Evolutionary conservation across 2,329 filamentous ascomycete genomes (phyloP), one percentile per base, ranked within the genome.

Genomic region (Alternaria metachromatica): DNA sequence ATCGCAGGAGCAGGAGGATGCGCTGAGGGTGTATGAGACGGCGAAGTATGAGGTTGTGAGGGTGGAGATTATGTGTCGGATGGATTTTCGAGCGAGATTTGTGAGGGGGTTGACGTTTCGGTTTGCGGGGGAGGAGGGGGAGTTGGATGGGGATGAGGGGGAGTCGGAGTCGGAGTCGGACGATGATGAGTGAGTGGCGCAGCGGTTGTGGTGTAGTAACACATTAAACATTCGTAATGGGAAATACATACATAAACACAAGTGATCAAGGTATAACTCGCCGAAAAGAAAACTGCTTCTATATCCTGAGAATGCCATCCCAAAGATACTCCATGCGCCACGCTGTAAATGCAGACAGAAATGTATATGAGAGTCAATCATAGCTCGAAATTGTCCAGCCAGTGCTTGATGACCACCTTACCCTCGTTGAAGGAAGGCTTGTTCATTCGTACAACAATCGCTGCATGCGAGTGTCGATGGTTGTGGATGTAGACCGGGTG

Each of bases 391-490:
- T 90, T 86, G 56, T 90, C 85, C 3, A 94, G 82, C 91, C 92
- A 98, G 81, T 98, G 95, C 72, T 85, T 86, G 60, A 96, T 83
- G 33, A 97, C 92, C 12, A 92, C 78, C 74, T 86, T 88, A 0
- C 95, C 95, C 80, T 98, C 94, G 3, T 86, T 84, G 72, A 94
- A 96, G 1, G 80, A 82, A 55, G 86, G 82, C 76, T 88, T 89
- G 43, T 91, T 79, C 65, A 84, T 87, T 41, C 95, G 87, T 37
- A 96, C 89, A 67, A 98, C 92, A 51, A 98, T 97, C 4, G 94
- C 94, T 0, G 94, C 95, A 79, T 98, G 95, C 63, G 88, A 92
- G 76, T 97, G 78, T n/a, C 85, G 82, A 58, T 89, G 86, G 6
- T 94, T 91, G 67, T 91, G 90, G 43, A 96, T 94, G 81, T 91